Percentiles rank a stretch among this genome's conserved stretches.
These are phyloP conservation scores for Knoxdaviesia proteae DNA, from an alignment of 2,329 filamentous ascomycete genomes.

Conservation along the genomic window DNA sequence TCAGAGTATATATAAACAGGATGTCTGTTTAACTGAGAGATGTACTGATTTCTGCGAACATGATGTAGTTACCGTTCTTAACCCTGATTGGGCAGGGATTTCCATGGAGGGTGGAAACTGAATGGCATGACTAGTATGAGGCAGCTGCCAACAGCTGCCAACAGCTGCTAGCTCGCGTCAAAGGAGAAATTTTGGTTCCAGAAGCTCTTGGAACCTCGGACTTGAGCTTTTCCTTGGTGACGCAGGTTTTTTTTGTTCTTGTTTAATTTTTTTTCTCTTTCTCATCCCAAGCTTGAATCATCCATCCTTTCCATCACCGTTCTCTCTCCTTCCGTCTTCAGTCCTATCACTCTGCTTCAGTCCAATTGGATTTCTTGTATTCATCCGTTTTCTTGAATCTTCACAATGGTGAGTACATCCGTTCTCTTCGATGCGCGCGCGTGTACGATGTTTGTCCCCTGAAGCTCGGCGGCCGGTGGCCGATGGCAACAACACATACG, in stretches of 20 bases:
- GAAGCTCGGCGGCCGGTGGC: too few species aligned
- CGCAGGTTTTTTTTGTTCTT: conserved; percentile 1
- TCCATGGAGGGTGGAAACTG: too few species aligned
- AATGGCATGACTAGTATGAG: too few species aligned
- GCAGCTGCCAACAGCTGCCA: too few species aligned
- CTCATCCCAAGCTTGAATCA: background rate
- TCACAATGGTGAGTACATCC: conserved; percentile 3
- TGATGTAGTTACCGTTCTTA: too few species aligned
- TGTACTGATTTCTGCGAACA: too few species aligned
- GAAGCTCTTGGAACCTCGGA: conserved; percentile 6
- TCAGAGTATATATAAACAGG: too few species aligned
- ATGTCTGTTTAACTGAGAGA: too few species aligned
- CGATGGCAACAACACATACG: too few species aligned
- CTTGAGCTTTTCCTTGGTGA: background rate
- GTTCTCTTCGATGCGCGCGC: background rate
- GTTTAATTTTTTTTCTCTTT: background rate
- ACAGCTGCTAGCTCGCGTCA: too few species aligned
- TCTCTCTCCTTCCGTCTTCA: background rate
- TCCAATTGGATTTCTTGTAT: background rate
- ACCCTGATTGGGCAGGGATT: too few species aligned
- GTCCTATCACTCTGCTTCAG: background rate
- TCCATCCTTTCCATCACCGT: background rate
- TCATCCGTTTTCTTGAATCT: background rate
- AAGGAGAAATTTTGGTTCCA: conserved; percentile 4
- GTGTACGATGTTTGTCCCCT: too few species aligned